These are phyloP conservation scores for Leptosphaerulina australis DNA, from an alignment of 2,329 filamentous ascomycete genomes.

Conservation along the genomic window DNA sequence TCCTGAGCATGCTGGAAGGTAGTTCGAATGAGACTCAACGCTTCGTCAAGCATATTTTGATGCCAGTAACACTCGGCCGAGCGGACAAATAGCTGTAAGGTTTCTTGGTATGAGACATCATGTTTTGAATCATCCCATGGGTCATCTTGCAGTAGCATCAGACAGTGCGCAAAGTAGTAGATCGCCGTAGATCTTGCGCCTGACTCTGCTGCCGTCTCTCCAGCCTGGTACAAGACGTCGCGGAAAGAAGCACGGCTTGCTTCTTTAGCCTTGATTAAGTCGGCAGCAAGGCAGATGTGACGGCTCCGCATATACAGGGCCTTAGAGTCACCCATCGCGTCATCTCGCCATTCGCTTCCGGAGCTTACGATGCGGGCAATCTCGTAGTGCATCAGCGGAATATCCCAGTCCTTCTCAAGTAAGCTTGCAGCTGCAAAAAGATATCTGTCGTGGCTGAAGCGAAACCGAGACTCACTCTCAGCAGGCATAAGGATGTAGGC, in stretches of 20 bases:
- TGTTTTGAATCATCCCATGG: slow-evolving; percentile 73
- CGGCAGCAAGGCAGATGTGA: slow-evolving; percentile 79
- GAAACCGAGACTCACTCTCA: slow-evolving; percentile 83
- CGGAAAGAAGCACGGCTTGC: slow-evolving; percentile 69
- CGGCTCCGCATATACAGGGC: slow-evolving; percentile 73
- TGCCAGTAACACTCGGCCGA: slow-evolving; percentile 84
- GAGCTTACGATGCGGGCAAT: slow-evolving; percentile 82
- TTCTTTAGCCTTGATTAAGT: slow-evolving; percentile 73
- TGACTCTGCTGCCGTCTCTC: slow-evolving; percentile 77
- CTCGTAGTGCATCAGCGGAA: slow-evolving; percentile 78
- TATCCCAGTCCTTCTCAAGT: slow-evolving; percentile 66
- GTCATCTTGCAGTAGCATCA: slow-evolving; percentile 77
- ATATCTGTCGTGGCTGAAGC: slow-evolving; percentile 87
- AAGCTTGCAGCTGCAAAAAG: slow-evolving; percentile 69
- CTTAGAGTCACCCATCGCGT: slow-evolving; percentile 56
- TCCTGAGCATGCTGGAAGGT: slow-evolving; percentile 74
- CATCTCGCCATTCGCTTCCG: slow-evolving; percentile 64
- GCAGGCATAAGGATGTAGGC: slow-evolving; percentile 81
- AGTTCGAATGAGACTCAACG: slow-evolving; percentile 69
- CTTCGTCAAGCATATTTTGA: slow-evolving; percentile 72
- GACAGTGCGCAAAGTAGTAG: slow-evolving; percentile 78
- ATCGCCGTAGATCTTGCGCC: slow-evolving; percentile 82
- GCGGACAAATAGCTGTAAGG: slow-evolving; percentile 71
- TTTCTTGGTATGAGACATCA: slow-evolving; percentile 87
- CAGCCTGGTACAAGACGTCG: slow-evolving; percentile 78